A percentile compares a stretch with the other conserved stretches of the same genome.
These are phyloP conservation scores for Starmerella apis DNA, from an alignment of 805 yeast genomes.

Conservation along the genomic window DNA sequence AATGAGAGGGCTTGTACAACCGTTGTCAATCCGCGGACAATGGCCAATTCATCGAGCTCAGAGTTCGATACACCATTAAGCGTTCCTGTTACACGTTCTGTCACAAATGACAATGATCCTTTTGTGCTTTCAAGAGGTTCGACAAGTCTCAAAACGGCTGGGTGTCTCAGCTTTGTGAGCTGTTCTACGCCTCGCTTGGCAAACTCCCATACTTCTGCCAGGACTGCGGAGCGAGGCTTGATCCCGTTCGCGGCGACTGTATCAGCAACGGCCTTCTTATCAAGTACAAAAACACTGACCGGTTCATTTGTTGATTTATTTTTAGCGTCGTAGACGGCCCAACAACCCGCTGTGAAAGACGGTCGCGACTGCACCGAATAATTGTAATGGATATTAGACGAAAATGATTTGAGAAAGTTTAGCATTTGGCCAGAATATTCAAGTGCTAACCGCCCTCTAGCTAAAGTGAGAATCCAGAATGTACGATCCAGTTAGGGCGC, in stretches of 20 bases:
- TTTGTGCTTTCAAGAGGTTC: slow-evolving; percentile 88
- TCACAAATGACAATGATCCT: slow-evolving; percentile 65
- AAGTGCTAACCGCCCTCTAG: neutral
- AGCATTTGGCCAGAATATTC: slow-evolving; percentile 17
- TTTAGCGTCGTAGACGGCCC: slow-evolving; percentile 81
- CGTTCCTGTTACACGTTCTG: slow-evolving; percentile 62
- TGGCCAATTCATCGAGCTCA: slow-evolving; percentile 58
- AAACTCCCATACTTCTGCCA: slow-evolving; percentile 55
- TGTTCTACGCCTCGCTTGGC: slow-evolving; percentile 59
- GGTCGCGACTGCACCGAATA: slow-evolving; percentile 65
- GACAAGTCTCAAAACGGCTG: slow-evolving; percentile 67
- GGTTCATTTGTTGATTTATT: slow-evolving; percentile 37
- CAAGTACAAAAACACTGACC: slow-evolving; percentile 80
- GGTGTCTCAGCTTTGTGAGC: slow-evolving; percentile 77
- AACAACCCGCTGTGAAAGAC: slow-evolving; percentile 62
- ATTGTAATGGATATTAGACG: slow-evolving; percentile 31
- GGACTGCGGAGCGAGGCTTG: slow-evolving; percentile 37
- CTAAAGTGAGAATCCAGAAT: neutral
- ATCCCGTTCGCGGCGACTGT: slow-evolving; percentile 43
- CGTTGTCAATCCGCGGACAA: slow-evolving; percentile 74
- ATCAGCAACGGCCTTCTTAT: slow-evolving; percentile 62
- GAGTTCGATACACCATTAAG: slow-evolving; percentile 35
- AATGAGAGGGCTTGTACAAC: slow-evolving; percentile 69
- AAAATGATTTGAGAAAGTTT: slow-evolving; percentile 25
- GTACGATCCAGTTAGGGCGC: neutral